phyloP scores from a whole-genome alignment of 192 early-diverging fungal species.

The Obelidium mucronatum region DNA sequence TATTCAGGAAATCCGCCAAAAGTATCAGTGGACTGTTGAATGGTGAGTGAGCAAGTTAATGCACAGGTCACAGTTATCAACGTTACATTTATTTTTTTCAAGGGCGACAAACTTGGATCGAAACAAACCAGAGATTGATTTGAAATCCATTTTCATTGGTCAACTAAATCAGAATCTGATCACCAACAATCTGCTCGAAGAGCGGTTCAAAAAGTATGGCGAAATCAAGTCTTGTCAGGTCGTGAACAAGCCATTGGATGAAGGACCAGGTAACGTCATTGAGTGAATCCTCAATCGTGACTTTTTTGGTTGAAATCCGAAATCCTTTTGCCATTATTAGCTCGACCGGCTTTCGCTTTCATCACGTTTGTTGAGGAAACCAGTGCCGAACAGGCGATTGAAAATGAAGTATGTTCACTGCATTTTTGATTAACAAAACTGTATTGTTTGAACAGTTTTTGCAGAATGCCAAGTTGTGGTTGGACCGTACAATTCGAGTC shows the following conservation, averaged over 20 bases:
- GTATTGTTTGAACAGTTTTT: not conserved
- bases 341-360: constrained; percentile 69
- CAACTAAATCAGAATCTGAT: constrained; percentile 59
- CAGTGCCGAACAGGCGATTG: constrained; percentile 58
- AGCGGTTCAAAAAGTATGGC: constrained; percentile 66
- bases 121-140: constrained; percentile 57
- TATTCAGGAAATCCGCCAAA: constrained; percentile 50
- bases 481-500: constrained; percentile 47
- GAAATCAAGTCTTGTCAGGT: constrained; percentile 55
- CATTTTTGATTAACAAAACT: too few species aligned
- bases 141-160: constrained; percentile 68
- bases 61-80: constrained; percentile 4
- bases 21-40: constrained; percentile 63
- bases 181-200: constrained; percentile 55
- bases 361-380: constrained; percentile 62
- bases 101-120: constrained; percentile 55
- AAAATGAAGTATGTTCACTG: constrained; percentile 49
- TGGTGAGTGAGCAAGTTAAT: constrained; percentile 74
- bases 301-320: not conserved
- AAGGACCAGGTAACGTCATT: constrained; percentile 24
- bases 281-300: not conserved
- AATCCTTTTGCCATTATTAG: not conserved
- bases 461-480: constrained; percentile 46
- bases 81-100: not conserved
- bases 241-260: constrained; percentile 48